phyloP scores from a whole-genome alignment of 164 flowering plant genomes.

The Warburgia ugandensis region DNA sequence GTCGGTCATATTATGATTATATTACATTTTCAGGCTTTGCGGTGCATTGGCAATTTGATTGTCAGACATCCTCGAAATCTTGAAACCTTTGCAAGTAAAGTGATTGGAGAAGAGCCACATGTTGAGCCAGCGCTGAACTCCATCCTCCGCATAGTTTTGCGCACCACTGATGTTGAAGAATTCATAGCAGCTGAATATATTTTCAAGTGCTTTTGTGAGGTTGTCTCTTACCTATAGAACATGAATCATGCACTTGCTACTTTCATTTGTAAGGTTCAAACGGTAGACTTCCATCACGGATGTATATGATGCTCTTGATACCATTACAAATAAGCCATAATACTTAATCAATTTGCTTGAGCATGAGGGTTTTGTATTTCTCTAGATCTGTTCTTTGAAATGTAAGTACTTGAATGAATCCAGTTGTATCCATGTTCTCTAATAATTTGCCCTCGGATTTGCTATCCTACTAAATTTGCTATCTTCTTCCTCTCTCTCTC shows the following conservation, averaged over 20 bases:
- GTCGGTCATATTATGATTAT: not conserved
- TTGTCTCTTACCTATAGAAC: conserved; percentile 12
- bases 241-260: not conserved
- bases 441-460: no score
- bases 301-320: conserved; percentile 1
- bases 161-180: conserved; percentile 71
- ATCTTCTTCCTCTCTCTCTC: no score
- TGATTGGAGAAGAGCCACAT: conserved; percentile 82
- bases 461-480: no score
- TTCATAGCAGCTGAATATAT: conserved; percentile 81
- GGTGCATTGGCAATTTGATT: conserved; percentile 79
- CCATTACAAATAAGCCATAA: no score
- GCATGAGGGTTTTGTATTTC: not conserved
- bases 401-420: no score
- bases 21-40: conserved; percentile 53
- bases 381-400: not conserved
- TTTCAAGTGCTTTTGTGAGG: conserved; percentile 90
- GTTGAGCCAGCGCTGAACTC: conserved; percentile 81
- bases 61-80: conserved; percentile 59
- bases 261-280: not conserved
- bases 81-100: conserved; percentile 62
- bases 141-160: conserved; percentile 68
- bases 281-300: not conserved
- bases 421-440: no score
- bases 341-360: not conserved